These are phyloP conservation scores for Cercophora newfieldiana DNA, from an alignment of 495 filamentous ascomycete genomes.

Conservation along the genomic window DNA sequence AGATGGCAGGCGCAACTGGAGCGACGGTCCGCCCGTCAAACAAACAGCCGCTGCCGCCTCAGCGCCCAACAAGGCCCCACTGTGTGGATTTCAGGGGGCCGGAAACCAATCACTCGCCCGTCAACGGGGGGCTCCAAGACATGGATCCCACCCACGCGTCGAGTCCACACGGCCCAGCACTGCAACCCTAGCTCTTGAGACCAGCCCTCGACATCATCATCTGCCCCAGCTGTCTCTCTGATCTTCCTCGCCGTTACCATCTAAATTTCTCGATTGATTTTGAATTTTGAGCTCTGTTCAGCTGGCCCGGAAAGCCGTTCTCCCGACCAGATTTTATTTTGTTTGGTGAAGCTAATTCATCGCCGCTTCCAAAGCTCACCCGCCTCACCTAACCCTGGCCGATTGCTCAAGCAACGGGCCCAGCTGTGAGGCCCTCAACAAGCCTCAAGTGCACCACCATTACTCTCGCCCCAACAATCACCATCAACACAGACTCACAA, in stretches of 20 bases:
- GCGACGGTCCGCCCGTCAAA: not conserved
- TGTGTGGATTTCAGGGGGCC: slow-evolving; percentile 12
- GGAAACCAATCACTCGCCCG: slow-evolving; percentile 13
- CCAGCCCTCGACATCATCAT: not conserved
- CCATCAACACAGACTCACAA: not conserved
- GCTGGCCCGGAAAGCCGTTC: not conserved
- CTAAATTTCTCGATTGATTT: not conserved
- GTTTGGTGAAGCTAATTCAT: not conserved
- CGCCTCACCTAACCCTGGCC: not conserved
- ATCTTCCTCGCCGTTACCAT: not conserved
- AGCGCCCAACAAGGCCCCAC: not conserved
- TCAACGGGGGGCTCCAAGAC: slow-evolving; percentile 18
- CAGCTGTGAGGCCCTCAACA: not conserved
- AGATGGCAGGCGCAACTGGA: slow-evolving; percentile 11
- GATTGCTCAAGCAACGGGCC: not conserved
- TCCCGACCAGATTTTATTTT: not conserved
- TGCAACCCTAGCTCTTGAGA: not conserved
- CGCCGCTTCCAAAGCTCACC: not conserved
- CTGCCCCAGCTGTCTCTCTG: not conserved
- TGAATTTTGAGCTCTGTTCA: not conserved
- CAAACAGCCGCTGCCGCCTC: not conserved
- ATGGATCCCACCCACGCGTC: slow-evolving; percentile 8
- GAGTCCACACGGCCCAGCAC: slow-evolving; percentile 7
- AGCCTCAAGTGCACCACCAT: not conserved
- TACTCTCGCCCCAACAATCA: not conserved